phyloP scores from a whole-genome alignment of 2,329 filamentous ascomycete species.

The Colletotrichum melonis region DNA sequence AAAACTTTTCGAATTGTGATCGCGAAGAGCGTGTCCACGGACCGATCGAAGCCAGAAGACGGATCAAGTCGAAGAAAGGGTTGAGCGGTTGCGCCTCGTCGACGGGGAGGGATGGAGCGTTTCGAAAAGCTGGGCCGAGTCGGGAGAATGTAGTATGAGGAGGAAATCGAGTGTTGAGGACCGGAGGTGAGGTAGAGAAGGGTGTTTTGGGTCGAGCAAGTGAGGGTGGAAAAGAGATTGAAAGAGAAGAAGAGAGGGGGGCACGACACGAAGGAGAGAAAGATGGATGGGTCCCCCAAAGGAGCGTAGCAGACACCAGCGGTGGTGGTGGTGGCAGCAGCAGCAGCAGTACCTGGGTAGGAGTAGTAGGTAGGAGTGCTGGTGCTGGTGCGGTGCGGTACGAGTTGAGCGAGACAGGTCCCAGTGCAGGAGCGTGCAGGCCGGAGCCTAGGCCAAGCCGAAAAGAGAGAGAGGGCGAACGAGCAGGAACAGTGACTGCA shows the following conservation, averaged over 20 bases:
- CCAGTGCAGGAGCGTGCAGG: slow-evolving; percentile 31
- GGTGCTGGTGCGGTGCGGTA: slow-evolving; percentile 23
- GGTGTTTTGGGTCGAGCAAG: slow-evolving; percentile 25
- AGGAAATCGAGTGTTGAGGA: slow-evolving; percentile 29
- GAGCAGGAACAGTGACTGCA: slow-evolving; percentile 25
- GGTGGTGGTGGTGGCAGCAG: slow-evolving; percentile 2
- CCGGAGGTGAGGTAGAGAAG: slow-evolving; percentile 30
- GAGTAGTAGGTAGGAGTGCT: slow-evolving; percentile 9
- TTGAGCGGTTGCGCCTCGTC: slow-evolving; percentile 43
- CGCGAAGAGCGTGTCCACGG: slow-evolving; percentile 37
- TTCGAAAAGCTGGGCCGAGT: slow-evolving; percentile 34
- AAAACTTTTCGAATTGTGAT: slow-evolving; percentile 35
- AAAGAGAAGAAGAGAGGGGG: slow-evolving; percentile 37
- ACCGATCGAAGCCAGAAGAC: slow-evolving; percentile 29
- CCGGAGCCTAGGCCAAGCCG: slow-evolving; percentile 26
- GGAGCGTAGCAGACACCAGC: slow-evolving; percentile 18
- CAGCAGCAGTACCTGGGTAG: not conserved
- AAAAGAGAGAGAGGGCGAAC: slow-evolving; percentile 27
- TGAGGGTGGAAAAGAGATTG: slow-evolving; percentile 36
- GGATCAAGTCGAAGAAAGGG: slow-evolving; percentile 40
- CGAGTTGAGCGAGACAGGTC: slow-evolving; percentile 34
- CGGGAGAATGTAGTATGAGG: slow-evolving; percentile 28
- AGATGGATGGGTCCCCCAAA: slow-evolving; percentile 33
- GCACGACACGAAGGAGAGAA: slow-evolving; percentile 36
- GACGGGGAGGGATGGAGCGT: slow-evolving; percentile 42